Evolutionary conservation across 345 rosid genomes (phyloP).

Genomic region (Pistacia integerrima): DNA sequence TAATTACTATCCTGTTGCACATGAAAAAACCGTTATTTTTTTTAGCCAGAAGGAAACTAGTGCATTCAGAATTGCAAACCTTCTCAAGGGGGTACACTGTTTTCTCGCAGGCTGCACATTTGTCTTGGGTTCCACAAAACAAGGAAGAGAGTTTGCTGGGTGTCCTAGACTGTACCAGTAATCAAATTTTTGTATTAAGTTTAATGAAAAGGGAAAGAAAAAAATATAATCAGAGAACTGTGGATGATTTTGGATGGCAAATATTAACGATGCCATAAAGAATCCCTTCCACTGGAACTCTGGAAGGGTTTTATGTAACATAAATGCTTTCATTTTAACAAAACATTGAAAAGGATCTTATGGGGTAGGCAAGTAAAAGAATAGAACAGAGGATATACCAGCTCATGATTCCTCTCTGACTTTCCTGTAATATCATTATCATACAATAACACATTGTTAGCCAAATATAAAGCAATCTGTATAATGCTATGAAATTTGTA

Average conservation of each 20-base stretch:
- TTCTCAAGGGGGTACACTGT: conserved; percentile 95
- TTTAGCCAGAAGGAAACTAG: background rate
- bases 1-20: no score
- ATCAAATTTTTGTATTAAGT: conserved; percentile 1
- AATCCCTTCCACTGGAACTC: no score
- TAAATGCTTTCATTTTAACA: background rate
- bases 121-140: conserved; percentile 96
- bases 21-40: no score
- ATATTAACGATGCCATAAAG: background rate
- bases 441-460: conserved; percentile 14
- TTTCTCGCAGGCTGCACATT: conserved; percentile 84
- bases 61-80: conserved; percentile 39
- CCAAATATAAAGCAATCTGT: background rate
- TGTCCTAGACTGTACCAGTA: conserved; percentile 53
- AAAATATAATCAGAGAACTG: background rate
- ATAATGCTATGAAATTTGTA: background rate
- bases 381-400: conserved; percentile 41
- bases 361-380: background rate
- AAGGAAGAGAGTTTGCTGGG: conserved; percentile 83
- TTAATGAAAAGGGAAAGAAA: background rate
- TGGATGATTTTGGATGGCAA: background rate
- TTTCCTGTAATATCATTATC: conserved; percentile 37
- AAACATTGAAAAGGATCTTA: background rate
- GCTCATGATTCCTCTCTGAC: conserved; percentile 55
- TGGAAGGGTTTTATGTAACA: no score